Conservation (phyloP, 1,284 basidiomycete genomes). For the Fomes fomentarius region DNA sequence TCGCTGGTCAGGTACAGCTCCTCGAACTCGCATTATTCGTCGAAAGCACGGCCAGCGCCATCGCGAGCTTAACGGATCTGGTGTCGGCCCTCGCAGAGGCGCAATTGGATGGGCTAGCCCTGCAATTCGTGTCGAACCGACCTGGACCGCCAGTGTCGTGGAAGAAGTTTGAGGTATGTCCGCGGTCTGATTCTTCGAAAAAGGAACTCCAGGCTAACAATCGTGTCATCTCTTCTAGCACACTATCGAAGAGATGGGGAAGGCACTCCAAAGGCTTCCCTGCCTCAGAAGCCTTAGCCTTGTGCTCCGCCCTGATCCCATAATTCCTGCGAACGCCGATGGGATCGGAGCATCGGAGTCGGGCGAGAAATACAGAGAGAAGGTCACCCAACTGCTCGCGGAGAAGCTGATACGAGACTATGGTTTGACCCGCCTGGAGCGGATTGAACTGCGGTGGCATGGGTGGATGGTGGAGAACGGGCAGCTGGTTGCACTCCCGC, state of each 20-base stretch:
- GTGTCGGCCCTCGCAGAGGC: slow-evolving; percentile 14
- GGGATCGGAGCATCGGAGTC: background rate
- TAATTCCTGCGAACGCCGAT: slow-evolving; percentile 7
- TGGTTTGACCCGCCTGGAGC: slow-evolving; percentile 14
- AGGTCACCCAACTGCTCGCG: slow-evolving; percentile 16
- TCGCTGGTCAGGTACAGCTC: background rate
- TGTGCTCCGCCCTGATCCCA: slow-evolving; percentile 26
- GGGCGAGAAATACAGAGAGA: slow-evolving; percentile 16
- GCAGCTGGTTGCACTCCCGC: slow-evolving; percentile 17
- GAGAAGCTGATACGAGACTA: slow-evolving; percentile 16
- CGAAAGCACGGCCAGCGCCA: slow-evolving; percentile 6
- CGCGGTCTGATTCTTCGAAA: slow-evolving; percentile 1
- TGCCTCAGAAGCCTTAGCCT: slow-evolving; percentile 22
- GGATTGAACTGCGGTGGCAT: slow-evolving; percentile 31
- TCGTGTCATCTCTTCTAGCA: slow-evolving; percentile 10
- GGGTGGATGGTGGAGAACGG: slow-evolving; percentile 24
- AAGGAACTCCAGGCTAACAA: background rate
- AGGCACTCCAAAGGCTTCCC: slow-evolving; percentile 12
- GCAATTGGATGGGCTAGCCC: slow-evolving; percentile 11
- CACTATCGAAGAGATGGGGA: slow-evolving; percentile 15
- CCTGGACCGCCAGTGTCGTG: slow-evolving; percentile 17
- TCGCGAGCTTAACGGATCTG: slow-evolving; percentile 14
- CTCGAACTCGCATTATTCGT: slow-evolving; percentile 19
- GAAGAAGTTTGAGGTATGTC: slow-evolving; percentile 21
- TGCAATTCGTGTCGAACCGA: slow-evolving; percentile 15